Base-by-base conservation (phyloP, 768 basidiomycete species). In the Lyophyllum semitale region DNA sequence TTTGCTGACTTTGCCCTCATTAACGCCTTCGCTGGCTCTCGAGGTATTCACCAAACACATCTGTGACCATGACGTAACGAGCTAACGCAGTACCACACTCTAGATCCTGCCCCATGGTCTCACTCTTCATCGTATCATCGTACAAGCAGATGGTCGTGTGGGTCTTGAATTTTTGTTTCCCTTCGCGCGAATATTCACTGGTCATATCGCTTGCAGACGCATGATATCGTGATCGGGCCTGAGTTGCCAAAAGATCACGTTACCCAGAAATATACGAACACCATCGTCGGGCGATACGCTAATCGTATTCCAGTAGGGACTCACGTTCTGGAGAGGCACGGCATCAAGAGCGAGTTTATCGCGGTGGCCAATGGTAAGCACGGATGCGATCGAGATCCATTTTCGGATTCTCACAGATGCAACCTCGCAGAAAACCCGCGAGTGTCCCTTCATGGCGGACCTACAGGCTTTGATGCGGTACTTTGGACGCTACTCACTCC, bases 141-240 rank as follows among this genome's bases (percentile, higher is more conserved):
- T 88, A 30, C 83, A 87, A 61, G 78, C 78, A 37, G 81, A 84
- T 63, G 89, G 87, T 41, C 80, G 78, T 68, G 87, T 85, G 65
- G 58, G 76, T 62, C 29, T 46, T 23, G 17, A 22, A 22, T 7
- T 48, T 3, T 22, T 37, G 22, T 5, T 20, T 15, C 20, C 26
- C 8, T n/a, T 48, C 41, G 47, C 1, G 11, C 35, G 42, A 50
- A 20, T 29, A 38, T 57, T 35, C 41, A 33, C 9, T 25, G 29
- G 12, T 32, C 2, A 2, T 35, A 52, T 51, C 8, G 32, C 17
- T 15, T 6, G 60, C 38, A 89, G 87, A 88, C 85, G 6, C 87
- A 91, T 70, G 89, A 91, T 68, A 79, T 91, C 54, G 82, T 91
- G 40, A 77, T 89, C 60, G 89, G 88, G 17, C 89, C 89, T 35